A percentile compares a stretch with the other conserved stretches of the same genome.
phyloP scores from a whole-genome alignment of 2,329 filamentous ascomycete genomes.

The Neophaeococcomyces aloes region DNA sequence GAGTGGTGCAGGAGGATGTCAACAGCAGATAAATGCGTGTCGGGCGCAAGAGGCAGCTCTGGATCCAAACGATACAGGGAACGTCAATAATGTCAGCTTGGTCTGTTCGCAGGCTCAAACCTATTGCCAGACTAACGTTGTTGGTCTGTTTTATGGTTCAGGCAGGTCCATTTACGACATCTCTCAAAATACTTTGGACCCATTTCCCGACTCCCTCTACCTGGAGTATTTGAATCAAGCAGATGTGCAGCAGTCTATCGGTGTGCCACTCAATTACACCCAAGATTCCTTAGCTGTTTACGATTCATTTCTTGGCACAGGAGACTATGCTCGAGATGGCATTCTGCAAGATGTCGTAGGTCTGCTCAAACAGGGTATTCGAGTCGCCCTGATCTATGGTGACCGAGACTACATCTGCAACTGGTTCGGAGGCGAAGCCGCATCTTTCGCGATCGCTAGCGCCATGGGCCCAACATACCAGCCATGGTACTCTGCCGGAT shows the following conservation, averaged over 20 bases:
- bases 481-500: constrained; percentile 31
- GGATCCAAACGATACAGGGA: constrained; percentile 20
- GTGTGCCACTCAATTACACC: constrained; percentile 38
- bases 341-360: constrained; percentile 22
- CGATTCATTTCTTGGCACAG: constrained; percentile 19
- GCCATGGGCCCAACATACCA: constrained; percentile 16
- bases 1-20: constrained; percentile 18
- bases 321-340: constrained; percentile 23
- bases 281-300: constrained; percentile 26
- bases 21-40: constrained; percentile 20
- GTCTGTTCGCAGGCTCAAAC: constrained; percentile 22
- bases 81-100: constrained; percentile 18
- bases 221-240: constrained; percentile 49
- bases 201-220: constrained; percentile 48
- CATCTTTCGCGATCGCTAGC: constrained; percentile 36
- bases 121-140: constrained; percentile 28
- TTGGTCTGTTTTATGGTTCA: constrained; percentile 30
- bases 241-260: constrained; percentile 46
- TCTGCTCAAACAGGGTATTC: constrained; percentile 30
- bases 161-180: constrained; percentile 45
- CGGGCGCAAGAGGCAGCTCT: constrained; percentile 15
- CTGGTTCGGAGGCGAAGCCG: constrained; percentile 39
- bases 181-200: constrained; percentile 44
- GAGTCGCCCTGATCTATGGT: constrained; percentile 37
- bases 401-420: constrained; percentile 26